phyloP scores from a whole-genome alignment of 371 early-diverging fungal species.

The Mucor irregularis region DNA sequence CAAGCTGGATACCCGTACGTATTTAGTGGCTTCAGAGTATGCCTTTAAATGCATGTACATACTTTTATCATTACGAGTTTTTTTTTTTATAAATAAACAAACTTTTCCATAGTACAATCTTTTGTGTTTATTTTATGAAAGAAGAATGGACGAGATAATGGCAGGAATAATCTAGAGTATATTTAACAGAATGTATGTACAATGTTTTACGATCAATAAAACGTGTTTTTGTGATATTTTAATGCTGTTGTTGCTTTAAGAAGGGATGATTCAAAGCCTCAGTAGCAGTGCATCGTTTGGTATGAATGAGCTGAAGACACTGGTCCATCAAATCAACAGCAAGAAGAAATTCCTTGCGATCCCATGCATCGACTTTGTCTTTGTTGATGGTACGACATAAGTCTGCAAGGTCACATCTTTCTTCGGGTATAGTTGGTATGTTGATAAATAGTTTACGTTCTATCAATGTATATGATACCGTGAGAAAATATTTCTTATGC shows the following conservation, averaged over 20 bases:
- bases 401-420: conserved; percentile 20
- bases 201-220: too few species aligned
- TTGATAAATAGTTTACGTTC: conserved; percentile 53
- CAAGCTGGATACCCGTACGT: conserved; percentile 85
- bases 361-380: conserved; percentile 13
- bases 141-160: too few species aligned
- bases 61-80: neutral
- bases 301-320: conserved; percentile 48
- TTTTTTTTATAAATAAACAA: neutral
- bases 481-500: neutral
- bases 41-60: conserved; percentile 13
- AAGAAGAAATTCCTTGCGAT: conserved; percentile 22
- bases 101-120: too few species aligned
- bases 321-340: conserved; percentile 52
- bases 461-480: conserved; percentile 16
- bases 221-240: too few species aligned
- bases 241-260: neutral
- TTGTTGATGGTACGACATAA: conserved; percentile 8
- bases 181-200: too few species aligned
- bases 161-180: too few species aligned
- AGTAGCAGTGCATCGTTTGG: conserved; percentile 55
- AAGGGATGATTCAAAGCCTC: conserved; percentile 63
- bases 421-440: conserved; percentile 54
- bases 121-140: too few species aligned
- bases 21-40: conserved; percentile 71